These are phyloP conservation scores for Plectosphaerella cucumerina DNA, from an alignment of 2,329 filamentous ascomycete genomes.

Conservation along the genomic window DNA sequence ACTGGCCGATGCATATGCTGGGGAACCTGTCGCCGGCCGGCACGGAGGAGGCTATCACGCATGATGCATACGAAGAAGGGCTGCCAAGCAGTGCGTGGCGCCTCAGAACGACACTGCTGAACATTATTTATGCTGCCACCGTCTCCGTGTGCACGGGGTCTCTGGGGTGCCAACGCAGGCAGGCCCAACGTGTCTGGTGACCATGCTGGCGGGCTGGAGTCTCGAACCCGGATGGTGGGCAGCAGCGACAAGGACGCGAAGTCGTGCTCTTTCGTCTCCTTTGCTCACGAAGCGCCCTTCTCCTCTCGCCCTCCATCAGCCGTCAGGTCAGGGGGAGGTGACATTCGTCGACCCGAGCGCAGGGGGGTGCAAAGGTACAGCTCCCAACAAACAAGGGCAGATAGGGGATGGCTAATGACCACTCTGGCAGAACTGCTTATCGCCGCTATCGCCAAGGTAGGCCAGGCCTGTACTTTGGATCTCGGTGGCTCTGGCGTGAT, in stretches of 20 bases:
- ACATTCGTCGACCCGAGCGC: no score
- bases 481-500: neutral
- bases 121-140: neutral
- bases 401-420: neutral
- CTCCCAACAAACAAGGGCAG: neutral
- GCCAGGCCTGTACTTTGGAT: neutral
- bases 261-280: no score
- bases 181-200: no score
- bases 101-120: neutral
- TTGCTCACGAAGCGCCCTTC: neutral
- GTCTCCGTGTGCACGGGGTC: no score
- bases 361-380: neutral
- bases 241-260: no score
- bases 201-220: neutral
- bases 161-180: no score
- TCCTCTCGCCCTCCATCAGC: neutral
- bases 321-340: neutral
- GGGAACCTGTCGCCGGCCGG: neutral
- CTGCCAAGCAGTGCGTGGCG: neutral
- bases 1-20: neutral
- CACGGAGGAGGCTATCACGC: neutral
- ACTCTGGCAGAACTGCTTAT: neutral
- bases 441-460: neutral
- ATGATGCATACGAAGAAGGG: neutral
- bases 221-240: neutral